A percentile compares a stretch with the other conserved stretches of the same genome.
phyloP scores from a whole-genome alignment of 805 yeast species.

The Myxozyma udenii region DNA sequence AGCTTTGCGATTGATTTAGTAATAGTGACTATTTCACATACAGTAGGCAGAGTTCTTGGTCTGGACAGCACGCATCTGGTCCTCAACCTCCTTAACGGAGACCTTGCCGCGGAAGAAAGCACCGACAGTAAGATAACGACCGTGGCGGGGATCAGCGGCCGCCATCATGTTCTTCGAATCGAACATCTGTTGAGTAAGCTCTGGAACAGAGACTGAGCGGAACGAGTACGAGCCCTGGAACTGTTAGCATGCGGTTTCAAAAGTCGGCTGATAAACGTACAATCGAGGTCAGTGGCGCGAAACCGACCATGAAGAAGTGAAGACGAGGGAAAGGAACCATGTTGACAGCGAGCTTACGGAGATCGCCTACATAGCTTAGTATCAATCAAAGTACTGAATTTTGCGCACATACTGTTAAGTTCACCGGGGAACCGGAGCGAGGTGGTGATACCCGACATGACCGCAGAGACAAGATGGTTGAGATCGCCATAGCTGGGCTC shows the following conservation, averaged over 20 bases:
- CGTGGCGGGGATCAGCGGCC: conserved; percentile 88
- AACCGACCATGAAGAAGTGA: conserved; percentile 94
- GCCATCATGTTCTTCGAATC: conserved; percentile 95
- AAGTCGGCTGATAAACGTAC: conserved; percentile 6
- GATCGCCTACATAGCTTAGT: conserved; percentile 55
- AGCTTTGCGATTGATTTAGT: too few species aligned
- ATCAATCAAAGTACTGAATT: neutral
- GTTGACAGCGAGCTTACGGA: conserved; percentile 90
- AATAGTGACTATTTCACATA: too few species aligned
- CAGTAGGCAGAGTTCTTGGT: conserved; percentile 71
- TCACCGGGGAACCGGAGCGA: conserved; percentile 95
- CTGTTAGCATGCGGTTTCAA: neutral
- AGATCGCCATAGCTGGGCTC: conserved; percentile 79
- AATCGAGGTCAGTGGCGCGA: conserved; percentile 79
- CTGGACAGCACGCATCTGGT: conserved; percentile 85
- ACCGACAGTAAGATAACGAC: conserved; percentile 89
- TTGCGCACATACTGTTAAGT: conserved; percentile 49
- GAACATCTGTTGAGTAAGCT: conserved; percentile 91
- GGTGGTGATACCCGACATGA: conserved; percentile 95
- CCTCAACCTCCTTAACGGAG: conserved; percentile 90
- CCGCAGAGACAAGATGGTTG: conserved; percentile 80
- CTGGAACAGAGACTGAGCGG: conserved; percentile 85
- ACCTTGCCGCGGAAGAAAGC: conserved; percentile 94
- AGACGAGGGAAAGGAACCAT: conserved; percentile 94
- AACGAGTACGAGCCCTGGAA: conserved; percentile 66